Evolutionary conservation across 176 grass and related monocot genomes (phyloP).

Genomic region (Zea luxurians): DNA sequence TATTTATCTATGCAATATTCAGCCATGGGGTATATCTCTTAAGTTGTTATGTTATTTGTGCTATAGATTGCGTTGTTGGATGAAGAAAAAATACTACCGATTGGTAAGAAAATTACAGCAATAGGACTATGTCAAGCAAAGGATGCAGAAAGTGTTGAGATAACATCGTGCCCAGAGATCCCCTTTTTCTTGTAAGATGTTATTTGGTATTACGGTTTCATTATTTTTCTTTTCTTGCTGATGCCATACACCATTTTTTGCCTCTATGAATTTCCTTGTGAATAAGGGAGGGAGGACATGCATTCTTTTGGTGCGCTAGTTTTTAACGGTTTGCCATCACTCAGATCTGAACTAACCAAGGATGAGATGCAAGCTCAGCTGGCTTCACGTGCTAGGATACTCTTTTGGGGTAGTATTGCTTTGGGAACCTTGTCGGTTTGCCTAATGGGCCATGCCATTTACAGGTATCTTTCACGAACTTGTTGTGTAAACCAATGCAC

Average conservation of each 20-base stretch:
- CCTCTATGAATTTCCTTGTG: neutral
- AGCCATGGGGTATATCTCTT: constrained; percentile 1
- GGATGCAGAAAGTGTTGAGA: constrained; percentile 60
- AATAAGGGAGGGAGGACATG: constrained; percentile 6
- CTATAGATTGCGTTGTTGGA: constrained; percentile 80
- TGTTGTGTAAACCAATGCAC: neutral
- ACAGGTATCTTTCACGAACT: constrained; percentile 54
- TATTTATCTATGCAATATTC: constrained; percentile 13
- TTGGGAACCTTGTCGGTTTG: constrained; percentile 74
- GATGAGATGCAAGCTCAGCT: constrained; percentile 76
- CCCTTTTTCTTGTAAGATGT: constrained; percentile 92
- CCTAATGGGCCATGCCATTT: constrained; percentile 70
- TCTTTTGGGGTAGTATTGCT: constrained; percentile 78
- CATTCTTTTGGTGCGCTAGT: constrained; percentile 26
- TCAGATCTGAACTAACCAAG: constrained; percentile 87
- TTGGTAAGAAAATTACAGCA: constrained; percentile 88
- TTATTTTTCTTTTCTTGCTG: constrained; percentile 20
- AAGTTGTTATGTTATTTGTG: constrained; percentile 28
- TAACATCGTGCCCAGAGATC: constrained; percentile 65
- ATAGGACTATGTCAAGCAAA: constrained; percentile 62
- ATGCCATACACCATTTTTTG: neutral
- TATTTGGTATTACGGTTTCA: constrained; percentile 16
- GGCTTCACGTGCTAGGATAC: constrained; percentile 39
- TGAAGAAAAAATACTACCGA: constrained; percentile 96
- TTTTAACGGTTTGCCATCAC: constrained; percentile 36